These are phyloP conservation scores for Phyllosticta ampelicida DNA, from an alignment of 2,329 filamentous ascomycete genomes.

Conservation along the genomic window DNA sequence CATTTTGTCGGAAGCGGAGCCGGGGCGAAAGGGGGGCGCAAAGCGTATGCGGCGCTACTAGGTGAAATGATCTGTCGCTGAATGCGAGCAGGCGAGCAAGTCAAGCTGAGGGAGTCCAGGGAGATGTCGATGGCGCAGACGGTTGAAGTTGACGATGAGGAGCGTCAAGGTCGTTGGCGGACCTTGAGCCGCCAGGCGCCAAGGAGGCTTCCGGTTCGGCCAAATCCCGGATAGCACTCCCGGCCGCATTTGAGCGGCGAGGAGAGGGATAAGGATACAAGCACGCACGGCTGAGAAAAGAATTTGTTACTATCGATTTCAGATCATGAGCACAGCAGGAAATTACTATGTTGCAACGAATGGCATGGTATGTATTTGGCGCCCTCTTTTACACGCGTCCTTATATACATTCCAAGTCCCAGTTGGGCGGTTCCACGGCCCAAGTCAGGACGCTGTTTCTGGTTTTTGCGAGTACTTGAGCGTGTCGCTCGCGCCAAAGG, in stretches of 20 bases:
- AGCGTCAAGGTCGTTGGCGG: background rate
- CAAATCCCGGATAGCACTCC: background rate
- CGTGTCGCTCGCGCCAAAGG: constrained; percentile 35
- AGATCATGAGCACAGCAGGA: constrained; percentile 6
- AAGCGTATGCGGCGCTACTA: background rate
- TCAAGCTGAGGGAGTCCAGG: background rate
- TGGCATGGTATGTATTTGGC: constrained; percentile 10
- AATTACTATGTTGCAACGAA: constrained; percentile 1
- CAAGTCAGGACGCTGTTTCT: constrained; percentile 18
- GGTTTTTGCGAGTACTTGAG: constrained; percentile 22
- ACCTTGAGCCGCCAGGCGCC: background rate
- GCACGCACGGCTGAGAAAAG: background rate
- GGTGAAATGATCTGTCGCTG: background rate
- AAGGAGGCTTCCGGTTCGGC: background rate
- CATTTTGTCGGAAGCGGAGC: constrained; percentile 2
- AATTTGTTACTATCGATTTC: background rate
- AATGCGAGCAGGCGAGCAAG: background rate
- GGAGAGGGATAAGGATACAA: background rate
- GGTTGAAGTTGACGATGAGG: background rate
- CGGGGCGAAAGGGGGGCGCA: background rate
- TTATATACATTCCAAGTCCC: background rate
- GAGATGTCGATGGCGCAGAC: background rate
- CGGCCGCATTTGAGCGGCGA: no score
- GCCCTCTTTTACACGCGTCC: constrained; percentile 1
- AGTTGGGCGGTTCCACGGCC: background rate